These are phyloP conservation scores for Yamadazyma buinensis DNA, from an alignment of 1,139 yeast genomes.

Conservation along the genomic window DNA sequence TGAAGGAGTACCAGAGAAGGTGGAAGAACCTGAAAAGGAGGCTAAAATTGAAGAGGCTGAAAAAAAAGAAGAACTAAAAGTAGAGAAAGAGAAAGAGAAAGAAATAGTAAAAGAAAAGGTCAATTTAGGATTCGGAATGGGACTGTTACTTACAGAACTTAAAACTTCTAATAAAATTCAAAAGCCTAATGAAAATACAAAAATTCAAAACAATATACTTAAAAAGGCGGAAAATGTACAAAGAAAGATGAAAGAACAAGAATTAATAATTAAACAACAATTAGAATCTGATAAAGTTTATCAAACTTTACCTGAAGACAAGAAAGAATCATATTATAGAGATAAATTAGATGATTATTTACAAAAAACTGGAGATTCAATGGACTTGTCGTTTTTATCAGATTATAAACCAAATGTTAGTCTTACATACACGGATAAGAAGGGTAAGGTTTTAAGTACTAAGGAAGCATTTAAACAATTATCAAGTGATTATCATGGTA, in stretches of 20 bases:
- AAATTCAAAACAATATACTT: conserved; percentile 24
- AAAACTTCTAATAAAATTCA: conserved; percentile 39
- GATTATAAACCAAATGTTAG: conserved; percentile 63
- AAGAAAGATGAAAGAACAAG: conserved; percentile 34
- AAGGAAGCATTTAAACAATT: conserved; percentile 84
- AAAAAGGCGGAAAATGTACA: conserved; percentile 31
- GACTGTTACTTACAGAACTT: conserved; percentile 52
- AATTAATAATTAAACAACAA: conserved; percentile 38
- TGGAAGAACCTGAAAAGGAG: neutral
- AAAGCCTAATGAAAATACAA: conserved; percentile 13
- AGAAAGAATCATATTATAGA: conserved; percentile 26
- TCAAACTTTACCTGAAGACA: conserved; percentile 27
- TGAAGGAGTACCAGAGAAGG: conserved; percentile 1
- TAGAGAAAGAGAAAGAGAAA: neutral
- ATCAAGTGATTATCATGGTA: conserved; percentile 86
- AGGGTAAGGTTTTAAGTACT: conserved; percentile 59
- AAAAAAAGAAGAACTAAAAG: neutral
- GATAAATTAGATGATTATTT: conserved; percentile 28
- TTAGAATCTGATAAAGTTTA: conserved; percentile 28
- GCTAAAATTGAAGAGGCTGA: neutral
- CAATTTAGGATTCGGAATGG: conserved; percentile 14
- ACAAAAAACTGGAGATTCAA: conserved; percentile 17
- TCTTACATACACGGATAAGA: conserved; percentile 65
- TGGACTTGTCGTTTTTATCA: conserved; percentile 14
- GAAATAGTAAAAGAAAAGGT: conserved; percentile 1